These are phyloP conservation scores for Tetrastigma voinierianum DNA, from an alignment of 164 flowering plant genomes.

Conservation along the genomic window DNA sequence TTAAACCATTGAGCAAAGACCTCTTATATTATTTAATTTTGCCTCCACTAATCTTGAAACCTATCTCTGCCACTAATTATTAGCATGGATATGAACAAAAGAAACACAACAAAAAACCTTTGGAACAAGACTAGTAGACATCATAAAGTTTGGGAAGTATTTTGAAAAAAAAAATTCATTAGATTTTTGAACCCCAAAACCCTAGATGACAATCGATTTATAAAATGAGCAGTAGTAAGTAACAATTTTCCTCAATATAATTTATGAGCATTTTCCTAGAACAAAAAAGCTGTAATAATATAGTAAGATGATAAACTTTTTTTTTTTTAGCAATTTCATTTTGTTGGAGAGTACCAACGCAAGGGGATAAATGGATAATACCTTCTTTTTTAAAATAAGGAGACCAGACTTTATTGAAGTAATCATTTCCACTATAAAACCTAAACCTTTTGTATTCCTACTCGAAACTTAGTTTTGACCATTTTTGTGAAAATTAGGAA, in stretches of 20 bases:
- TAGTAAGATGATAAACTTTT: not conserved
- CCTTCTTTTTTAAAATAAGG: not conserved
- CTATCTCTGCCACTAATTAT: no score
- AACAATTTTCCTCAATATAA: not conserved
- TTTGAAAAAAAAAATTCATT: no score
- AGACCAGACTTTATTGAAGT: not conserved
- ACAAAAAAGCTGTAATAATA: not conserved
- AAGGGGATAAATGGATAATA: not conserved
- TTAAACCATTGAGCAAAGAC: no score
- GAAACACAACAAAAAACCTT: no score
- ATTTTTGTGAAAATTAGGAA: no score
- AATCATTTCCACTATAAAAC: not conserved
- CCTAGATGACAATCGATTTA: not conserved
- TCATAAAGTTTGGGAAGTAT: no score
- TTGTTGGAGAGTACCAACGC: not conserved
- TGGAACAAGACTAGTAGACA: no score
- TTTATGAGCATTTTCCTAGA: not conserved
- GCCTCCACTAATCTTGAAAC: no score
- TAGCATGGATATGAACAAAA: no score
- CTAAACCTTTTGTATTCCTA: not conserved
- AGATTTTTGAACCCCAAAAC: not conserved
- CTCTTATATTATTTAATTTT: no score
- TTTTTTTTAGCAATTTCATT: not conserved
- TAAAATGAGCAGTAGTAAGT: not conserved
- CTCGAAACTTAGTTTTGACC: not conserved